phyloP scores from a whole-genome alignment of 192 early-diverging fungal genomes.

The Coemansia sp. region DNA sequence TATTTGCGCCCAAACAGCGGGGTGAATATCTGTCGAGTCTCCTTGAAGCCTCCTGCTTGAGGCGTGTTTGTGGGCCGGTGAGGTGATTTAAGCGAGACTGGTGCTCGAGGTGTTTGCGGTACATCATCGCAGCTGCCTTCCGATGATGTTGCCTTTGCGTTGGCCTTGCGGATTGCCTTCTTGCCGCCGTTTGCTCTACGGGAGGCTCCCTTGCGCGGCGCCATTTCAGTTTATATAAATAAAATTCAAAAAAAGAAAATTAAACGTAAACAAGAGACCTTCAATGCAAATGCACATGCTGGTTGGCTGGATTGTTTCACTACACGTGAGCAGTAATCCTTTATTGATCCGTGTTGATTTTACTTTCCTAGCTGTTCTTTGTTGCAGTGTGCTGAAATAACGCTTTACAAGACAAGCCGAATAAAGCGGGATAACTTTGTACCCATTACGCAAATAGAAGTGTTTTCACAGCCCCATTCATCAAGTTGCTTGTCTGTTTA shows the following conservation, averaged over 20 bases:
- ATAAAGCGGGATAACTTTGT: too few relatives aligned
- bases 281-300: too few relatives aligned
- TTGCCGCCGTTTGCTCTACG: not conserved
- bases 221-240: slow-evolving; percentile 3
- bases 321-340: too few relatives aligned
- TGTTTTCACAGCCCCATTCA: too few relatives aligned
- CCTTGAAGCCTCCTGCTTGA: not conserved
- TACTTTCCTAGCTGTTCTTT: too few relatives aligned
- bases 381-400: too few relatives aligned
- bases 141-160: not conserved
- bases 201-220: slow-evolving; percentile 14
- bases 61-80: not conserved
- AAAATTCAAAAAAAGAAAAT: too few relatives aligned
- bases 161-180: slow-evolving; percentile 1
- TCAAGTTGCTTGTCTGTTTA: too few relatives aligned
- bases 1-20: slow-evolving; percentile 43
- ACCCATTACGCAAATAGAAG: too few relatives aligned
- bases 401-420: too few relatives aligned
- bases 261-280: slow-evolving; percentile 3
- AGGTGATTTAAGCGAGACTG: not conserved
- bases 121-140: not conserved
- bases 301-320: too few relatives aligned
- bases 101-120: slow-evolving; percentile 7
- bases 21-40: slow-evolving; percentile 26
- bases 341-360: too few relatives aligned